Evolutionary conservation across 495 filamentous ascomycete species (phyloP), one percentile per base, ranked within the genome.

Genomic region (Neurospora sp.): DNA sequence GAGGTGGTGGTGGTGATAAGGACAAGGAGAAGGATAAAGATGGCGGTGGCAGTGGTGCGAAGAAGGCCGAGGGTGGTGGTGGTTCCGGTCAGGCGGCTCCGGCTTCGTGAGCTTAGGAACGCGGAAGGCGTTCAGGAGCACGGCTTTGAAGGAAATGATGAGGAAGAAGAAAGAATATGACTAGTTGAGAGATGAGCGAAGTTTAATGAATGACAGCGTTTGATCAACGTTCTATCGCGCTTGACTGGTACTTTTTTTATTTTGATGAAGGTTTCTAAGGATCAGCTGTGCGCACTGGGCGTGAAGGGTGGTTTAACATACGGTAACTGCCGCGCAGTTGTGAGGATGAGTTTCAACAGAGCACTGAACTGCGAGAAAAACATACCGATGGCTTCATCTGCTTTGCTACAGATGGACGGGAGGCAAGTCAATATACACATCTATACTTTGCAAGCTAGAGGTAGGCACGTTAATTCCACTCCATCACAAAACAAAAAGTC

Each of bases 11-110:
- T 21, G 45, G 40, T 2, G 45, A 59, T 11, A 73, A 73, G 74
- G 73, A 71, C 13, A 39, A 39, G 31, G 74, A 72, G 71, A 76
- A 75, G n/a, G 54, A 69, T 38, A 73, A 71, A 15, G 54, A 72
- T 6, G 75, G 72, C 4, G 77, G 39, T 39, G 70, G 69, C 42
- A 69, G 73, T 6, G 66, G 73, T 19, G 39, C 5, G 28, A 75
- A 71, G 69, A 73, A 69, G 69, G 19, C 9, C 8, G 73, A 70
- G 13, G 71, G 70, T 17, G 42, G 34, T 31, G 40, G 39, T 15
- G 71, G 71, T 69, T 36, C 34, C 17, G 59, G 24, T 5, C 40
- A 62, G 59, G 59, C 59, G 7, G 54, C 59, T 69, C 7, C 34
- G 54, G 54, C 59, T 36, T 21, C 17, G 15, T 38, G 9, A 38